Evolutionary conservation across 768 basidiomycete genomes (phyloP), one percentile per base, ranked within the genome.

Genomic region (Trametopsis cervina): DNA sequence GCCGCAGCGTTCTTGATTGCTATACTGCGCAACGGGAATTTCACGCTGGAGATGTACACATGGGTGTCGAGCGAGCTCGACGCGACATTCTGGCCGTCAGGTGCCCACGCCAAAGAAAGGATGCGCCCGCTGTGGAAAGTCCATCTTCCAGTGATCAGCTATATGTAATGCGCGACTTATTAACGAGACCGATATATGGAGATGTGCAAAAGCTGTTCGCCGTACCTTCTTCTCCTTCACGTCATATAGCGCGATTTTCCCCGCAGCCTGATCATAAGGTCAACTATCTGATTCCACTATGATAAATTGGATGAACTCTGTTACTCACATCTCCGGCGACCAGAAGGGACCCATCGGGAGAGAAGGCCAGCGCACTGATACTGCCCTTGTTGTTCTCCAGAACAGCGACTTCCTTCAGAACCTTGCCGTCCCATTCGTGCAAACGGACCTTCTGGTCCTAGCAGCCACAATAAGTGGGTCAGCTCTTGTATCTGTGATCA

Each of bases 21-120:
- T 27, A 92, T 79, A 55, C 86, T 88, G 64, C 76, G 81, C 63
- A 79, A 67, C 7, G 84, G 81, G 59, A 80, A 76, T 38, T 68
- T 69, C 24, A 90, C 80, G 54, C 83, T 82, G 81, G 89, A 97
- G 21, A 97, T 68, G 59, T 92, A 96, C 4, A 95, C 80, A 55
- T 91, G 80, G 24, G 93, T 94, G 63, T 98, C 95, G n/a, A 95
- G 74, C 17, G 91, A 89, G 10, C 85, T 92, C 3, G 91, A 92
- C 10, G 83, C 93, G 53, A 87, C 77, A 59, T 93, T 81, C 52
- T 74, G 73, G 5, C 83, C 81, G 59, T 88, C 82, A 4, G 77
- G 56, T 5, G 86, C 81, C 81, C 87, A 93, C 1, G 78, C 69
- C 15, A 98, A 73, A 9, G 88, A 80, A 56, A 83, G 77, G 51